Conservation (phyloP, 208 protist genomes). For the Phytomonas francai region DNA sequence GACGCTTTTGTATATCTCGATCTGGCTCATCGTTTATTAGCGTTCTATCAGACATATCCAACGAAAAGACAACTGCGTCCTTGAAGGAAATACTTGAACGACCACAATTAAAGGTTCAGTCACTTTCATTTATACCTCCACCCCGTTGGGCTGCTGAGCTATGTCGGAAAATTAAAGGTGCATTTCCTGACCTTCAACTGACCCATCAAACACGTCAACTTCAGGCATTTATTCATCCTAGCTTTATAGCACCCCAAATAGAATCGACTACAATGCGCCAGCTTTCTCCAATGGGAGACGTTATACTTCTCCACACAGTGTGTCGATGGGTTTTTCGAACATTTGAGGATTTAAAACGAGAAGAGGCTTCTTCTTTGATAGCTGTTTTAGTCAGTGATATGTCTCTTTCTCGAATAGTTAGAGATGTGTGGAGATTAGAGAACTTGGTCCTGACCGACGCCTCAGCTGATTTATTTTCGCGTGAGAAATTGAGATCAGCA, state of each 20-base stretch:
- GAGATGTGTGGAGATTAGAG: constrained; percentile 67
- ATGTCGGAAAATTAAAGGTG: constrained; percentile 41
- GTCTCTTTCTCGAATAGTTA: constrained; percentile 51
- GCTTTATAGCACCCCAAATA: constrained; percentile 56
- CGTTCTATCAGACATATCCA: constrained; percentile 16
- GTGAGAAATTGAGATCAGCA: constrained; percentile 32
- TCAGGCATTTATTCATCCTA: constrained; percentile 80
- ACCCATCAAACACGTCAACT: constrained; percentile 48
- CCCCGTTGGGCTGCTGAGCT: constrained; percentile 80
- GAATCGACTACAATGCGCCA: constrained; percentile 51
- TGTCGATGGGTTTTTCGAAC: constrained; percentile 40
- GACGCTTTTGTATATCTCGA: constrained; percentile 7
- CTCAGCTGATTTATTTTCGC: constrained; percentile 49
- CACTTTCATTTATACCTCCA: constrained; percentile 71
- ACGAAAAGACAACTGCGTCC: background rate
- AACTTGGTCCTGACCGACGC: constrained; percentile 83
- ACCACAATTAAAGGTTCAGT: constrained; percentile 25
- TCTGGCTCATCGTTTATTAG: constrained; percentile 11
- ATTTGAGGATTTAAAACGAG: constrained; percentile 46
- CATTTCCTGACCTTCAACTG: constrained; percentile 51
- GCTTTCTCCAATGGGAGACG: constrained; percentile 47
- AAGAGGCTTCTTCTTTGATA: constrained; percentile 48
- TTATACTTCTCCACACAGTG: constrained; percentile 34
- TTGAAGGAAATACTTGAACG: constrained; percentile 21
- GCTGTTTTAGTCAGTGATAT: constrained; percentile 45